phyloP scores from a whole-genome alignment of 495 filamentous ascomycete genomes.

The Trichoderma orchidacearum region DNA sequence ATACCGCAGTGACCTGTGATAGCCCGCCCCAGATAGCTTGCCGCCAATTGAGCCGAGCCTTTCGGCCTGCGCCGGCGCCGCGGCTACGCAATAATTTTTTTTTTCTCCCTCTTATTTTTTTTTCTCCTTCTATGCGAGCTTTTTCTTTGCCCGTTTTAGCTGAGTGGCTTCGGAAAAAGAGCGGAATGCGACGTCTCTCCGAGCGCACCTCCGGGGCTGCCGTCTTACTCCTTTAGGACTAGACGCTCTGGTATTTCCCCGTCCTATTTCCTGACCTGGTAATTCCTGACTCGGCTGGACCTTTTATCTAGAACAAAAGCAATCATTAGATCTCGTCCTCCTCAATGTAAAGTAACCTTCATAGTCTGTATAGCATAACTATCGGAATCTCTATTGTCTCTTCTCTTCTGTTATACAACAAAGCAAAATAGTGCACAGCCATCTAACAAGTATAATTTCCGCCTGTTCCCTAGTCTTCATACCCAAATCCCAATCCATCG shows the following conservation, averaged over 20 bases:
- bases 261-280: neutral
- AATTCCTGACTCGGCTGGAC: too few relatives aligned
- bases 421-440: neutral
- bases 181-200: conserved; percentile 1
- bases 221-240: neutral
- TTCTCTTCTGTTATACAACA: neutral
- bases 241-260: neutral
- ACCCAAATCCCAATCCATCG: neutral
- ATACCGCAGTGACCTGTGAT: neutral
- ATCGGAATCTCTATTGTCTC: neutral
- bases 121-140: too few relatives aligned
- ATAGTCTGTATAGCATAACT: too few relatives aligned
- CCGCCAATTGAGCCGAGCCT: neutral
- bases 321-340: too few relatives aligned
- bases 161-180: neutral
- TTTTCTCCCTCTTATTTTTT: neutral
- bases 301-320: too few relatives aligned
- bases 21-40: too few relatives aligned
- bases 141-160: neutral
- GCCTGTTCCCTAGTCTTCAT: neutral
- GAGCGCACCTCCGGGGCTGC: neutral
- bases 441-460: neutral
- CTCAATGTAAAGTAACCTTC: too few relatives aligned
- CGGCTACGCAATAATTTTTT: neutral
- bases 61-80: neutral